Percentiles rank a stretch among this genome's conserved stretches.
Conservation (phyloP, 192 early-diverging fungal species). For the Backusella psychrophila region DNA sequence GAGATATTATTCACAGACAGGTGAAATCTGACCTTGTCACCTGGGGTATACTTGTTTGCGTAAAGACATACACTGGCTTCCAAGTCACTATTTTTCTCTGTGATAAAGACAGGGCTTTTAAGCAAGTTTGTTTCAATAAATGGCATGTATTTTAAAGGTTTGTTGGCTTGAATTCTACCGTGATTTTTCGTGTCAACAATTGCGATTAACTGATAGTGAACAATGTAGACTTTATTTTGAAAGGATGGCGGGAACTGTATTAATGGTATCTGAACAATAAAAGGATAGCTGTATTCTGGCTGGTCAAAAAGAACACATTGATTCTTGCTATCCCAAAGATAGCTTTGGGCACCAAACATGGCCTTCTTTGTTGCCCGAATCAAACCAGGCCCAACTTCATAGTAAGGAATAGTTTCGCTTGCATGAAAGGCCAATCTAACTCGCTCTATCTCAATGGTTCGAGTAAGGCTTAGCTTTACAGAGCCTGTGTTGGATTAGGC, state of each 20-base stretch:
- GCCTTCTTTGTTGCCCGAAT: background rate
- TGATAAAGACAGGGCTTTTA: background rate
- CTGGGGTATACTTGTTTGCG: background rate
- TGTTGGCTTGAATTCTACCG: background rate
- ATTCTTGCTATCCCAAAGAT: slow-evolving; percentile 7
- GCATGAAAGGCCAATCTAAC: slow-evolving; percentile 3
- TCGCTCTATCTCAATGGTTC: background rate
- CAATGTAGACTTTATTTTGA: background rate
- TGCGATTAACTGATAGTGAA: background rate
- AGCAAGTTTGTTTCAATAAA: slow-evolving; percentile 17
- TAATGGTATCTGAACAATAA: slow-evolving; percentile 16
- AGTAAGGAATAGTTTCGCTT: background rate
- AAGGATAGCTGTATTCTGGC: slow-evolving; percentile 15
- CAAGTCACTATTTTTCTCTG: background rate
- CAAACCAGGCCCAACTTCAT: background rate
- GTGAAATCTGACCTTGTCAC: background rate
- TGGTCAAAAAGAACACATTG: background rate
- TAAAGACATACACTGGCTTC: background rate
- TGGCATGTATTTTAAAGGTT: background rate
- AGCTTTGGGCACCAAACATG: slow-evolving; percentile 6
- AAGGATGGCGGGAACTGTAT: slow-evolving; percentile 18
- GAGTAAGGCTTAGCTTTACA: background rate
- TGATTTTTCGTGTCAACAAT: background rate
- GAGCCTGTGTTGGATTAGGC: background rate
- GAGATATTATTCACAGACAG: background rate